phyloP scores from a whole-genome alignment of 352 stramenopile species.

The Pythium periplocum region DNA sequence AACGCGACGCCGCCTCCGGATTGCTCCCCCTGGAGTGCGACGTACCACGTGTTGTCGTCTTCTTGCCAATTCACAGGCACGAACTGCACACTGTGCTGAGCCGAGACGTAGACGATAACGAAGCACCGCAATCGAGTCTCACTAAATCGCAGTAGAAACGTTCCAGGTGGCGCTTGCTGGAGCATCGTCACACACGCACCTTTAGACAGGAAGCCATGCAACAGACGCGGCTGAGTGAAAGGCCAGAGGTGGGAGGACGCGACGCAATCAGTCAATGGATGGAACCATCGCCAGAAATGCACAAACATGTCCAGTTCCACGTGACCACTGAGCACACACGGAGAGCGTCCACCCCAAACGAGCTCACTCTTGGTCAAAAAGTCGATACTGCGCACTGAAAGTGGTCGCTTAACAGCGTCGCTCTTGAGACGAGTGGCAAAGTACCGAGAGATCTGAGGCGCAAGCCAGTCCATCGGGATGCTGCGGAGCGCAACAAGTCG shows the following conservation, averaged over 20 bases:
- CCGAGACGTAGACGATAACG: conserved; percentile 68
- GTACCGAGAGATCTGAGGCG: conserved; percentile 64
- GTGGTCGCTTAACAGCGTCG: conserved; percentile 55
- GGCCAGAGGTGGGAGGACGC: conserved; percentile 50
- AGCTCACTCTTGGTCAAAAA: conserved; percentile 71
- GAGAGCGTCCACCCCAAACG: conserved; percentile 48
- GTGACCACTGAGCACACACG: conserved; percentile 29
- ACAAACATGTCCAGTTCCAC: conserved; percentile 68
- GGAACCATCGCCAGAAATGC: conserved; percentile 75
- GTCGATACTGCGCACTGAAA: conserved; percentile 71
- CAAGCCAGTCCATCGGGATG: conserved; percentile 59
- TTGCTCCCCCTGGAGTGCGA: conserved; percentile 50
- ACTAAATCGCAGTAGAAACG: conserved; percentile 77
- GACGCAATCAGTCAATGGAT: conserved; percentile 62
- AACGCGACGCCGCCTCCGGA: conserved; percentile 43
- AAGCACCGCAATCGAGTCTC: conserved; percentile 61
- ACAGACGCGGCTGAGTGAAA: conserved; percentile 66
- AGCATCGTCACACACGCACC: conserved; percentile 75
- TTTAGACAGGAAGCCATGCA: conserved; percentile 83
- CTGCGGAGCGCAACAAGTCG: conserved; percentile 30
- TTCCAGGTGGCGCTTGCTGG: conserved; percentile 51
- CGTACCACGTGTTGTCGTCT: conserved; percentile 35
- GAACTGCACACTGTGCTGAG: conserved; percentile 63
- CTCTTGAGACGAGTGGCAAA: conserved; percentile 70
- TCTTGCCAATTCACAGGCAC: conserved; percentile 56